Conservation (phyloP, 1,139 yeast genomes). For the Wickerhamiella infanticola region DNA sequence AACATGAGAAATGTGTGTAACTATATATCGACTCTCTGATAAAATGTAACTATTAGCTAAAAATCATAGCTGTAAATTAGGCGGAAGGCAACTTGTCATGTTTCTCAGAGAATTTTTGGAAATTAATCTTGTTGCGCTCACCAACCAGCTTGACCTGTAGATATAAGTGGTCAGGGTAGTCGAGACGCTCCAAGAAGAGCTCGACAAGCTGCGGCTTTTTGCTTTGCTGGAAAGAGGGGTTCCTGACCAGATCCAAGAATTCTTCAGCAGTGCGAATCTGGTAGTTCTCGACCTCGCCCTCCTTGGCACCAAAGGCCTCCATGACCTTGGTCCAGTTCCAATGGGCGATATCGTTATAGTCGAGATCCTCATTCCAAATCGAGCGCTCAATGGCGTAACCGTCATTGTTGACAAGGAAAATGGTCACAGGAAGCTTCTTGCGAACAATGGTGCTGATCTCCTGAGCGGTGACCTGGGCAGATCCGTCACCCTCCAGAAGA, state of each 20-base stretch:
- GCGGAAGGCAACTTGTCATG: slow-evolving; percentile 3
- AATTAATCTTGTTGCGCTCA: slow-evolving; percentile 14
- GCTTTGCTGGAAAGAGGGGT: slow-evolving; percentile 21
- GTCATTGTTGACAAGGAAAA: slow-evolving; percentile 59
- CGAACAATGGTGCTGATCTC: slow-evolving; percentile 60
- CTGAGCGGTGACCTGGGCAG: slow-evolving; percentile 73
- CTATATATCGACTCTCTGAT: neutral
- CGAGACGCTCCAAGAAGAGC: slow-evolving; percentile 40
- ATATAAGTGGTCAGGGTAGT: slow-evolving; percentile 36
- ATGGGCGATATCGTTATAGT: slow-evolving; percentile 60
- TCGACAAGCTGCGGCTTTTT: slow-evolving; percentile 40
- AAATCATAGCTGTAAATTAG: neutral
- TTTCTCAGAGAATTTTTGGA: slow-evolving; percentile 15
- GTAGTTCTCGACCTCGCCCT: slow-evolving; percentile 26
- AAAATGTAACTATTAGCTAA: too few species aligned
- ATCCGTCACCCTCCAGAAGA: slow-evolving; percentile 76
- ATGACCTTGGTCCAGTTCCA: slow-evolving; percentile 69
- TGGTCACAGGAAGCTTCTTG: slow-evolving; percentile 42
- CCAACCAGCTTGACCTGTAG: slow-evolving; percentile 19
- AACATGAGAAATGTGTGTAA: neutral
- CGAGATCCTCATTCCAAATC: slow-evolving; percentile 59
- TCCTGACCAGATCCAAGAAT: slow-evolving; percentile 23
- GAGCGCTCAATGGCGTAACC: slow-evolving; percentile 84
- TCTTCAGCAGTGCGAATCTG: slow-evolving; percentile 25
- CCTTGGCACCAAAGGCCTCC: slow-evolving; percentile 50